Percentiles rank a stretch among this genome's conserved stretches.
phyloP scores from a whole-genome alignment of 2,329 filamentous ascomycete genomes.

The Rhinocladiella similis region DNA sequence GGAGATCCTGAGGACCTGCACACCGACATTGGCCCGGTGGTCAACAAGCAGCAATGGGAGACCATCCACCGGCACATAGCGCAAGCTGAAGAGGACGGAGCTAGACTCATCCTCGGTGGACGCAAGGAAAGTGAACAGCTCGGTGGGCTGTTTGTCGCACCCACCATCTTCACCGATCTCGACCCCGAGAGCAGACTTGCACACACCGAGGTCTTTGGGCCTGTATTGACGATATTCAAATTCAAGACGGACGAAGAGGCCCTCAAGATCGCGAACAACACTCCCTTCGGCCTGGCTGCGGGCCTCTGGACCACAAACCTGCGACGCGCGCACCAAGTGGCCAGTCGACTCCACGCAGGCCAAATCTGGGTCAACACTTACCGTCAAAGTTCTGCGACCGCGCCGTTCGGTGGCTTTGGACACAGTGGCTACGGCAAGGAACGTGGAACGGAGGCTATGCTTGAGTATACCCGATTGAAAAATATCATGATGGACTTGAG shows the following conservation, averaged over 20 bases:
- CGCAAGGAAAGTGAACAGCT: conserved; percentile 35
- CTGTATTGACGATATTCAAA: conserved; percentile 42
- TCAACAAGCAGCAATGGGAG: conserved; percentile 44
- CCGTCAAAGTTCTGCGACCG: conserved; percentile 33
- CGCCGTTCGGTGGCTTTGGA: conserved; percentile 73
- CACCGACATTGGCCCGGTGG: conserved; percentile 44
- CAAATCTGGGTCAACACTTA: conserved; percentile 63
- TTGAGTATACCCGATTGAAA: not conserved
- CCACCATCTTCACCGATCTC: conserved; percentile 44
- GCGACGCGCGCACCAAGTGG: conserved; percentile 33
- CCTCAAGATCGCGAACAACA: conserved; percentile 38
- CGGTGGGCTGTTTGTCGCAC: conserved; percentile 46
- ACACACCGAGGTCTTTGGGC: conserved; percentile 43
- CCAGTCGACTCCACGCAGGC: conserved; percentile 19
- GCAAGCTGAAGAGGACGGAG: conserved; percentile 39
- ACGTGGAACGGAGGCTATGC: conserved; percentile 60
- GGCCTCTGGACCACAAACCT: conserved; percentile 43
- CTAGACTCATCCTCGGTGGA: conserved; percentile 35
- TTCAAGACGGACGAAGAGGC: conserved; percentile 34
- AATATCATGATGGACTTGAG: conserved; percentile 2
- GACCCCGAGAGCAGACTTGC: conserved; percentile 28
- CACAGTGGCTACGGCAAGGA: conserved; percentile 76
- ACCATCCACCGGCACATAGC: conserved; percentile 44
- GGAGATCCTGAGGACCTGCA: conserved; percentile 31
- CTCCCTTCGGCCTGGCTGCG: conserved; percentile 39